Percentiles rank a stretch among this genome's conserved stretches.
phyloP scores from a whole-genome alignment of 345 rosid species.

The Eucalyptus tenuipes region DNA sequence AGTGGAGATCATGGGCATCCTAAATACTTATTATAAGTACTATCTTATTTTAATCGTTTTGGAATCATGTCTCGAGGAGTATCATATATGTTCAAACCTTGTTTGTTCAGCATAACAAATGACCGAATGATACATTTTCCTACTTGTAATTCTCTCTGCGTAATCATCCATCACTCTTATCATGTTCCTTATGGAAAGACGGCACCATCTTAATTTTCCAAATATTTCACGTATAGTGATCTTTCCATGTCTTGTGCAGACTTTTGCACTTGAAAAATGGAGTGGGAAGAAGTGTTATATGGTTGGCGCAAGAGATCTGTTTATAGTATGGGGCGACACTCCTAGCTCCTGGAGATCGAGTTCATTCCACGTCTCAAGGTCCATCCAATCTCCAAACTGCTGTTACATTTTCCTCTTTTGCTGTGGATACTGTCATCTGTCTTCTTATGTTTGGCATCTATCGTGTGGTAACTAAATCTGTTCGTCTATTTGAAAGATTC shows the following conservation, averaged over 20 bases:
- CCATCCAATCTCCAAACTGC: background rate
- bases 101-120: background rate
- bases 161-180: background rate
- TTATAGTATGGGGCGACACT: conserved; percentile 3
- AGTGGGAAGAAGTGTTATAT: conserved; percentile 26
- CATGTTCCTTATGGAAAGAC: background rate
- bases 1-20: background rate
- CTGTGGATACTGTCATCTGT: background rate
- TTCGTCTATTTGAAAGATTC: conserved; percentile 3
- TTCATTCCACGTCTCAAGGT: conserved; percentile 5
- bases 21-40: background rate
- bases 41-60: background rate
- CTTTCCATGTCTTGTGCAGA: background rate
- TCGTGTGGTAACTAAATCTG: background rate
- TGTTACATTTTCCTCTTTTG: background rate
- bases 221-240: background rate
- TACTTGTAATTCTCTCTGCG: background rate
- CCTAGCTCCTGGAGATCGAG: conserved; percentile 10
- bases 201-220: background rate
- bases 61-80: background rate
- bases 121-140: background rate
- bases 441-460: background rate
- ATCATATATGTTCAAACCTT: background rate
- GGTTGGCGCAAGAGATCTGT: conserved; percentile 11
- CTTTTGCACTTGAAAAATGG: conserved; percentile 16